A percentile compares a stretch with the other conserved stretches of the same genome.
These are phyloP conservation scores for Trichophyton simii DNA, from an alignment of 2,329 filamentous ascomycete species.

Conservation along the genomic window DNA sequence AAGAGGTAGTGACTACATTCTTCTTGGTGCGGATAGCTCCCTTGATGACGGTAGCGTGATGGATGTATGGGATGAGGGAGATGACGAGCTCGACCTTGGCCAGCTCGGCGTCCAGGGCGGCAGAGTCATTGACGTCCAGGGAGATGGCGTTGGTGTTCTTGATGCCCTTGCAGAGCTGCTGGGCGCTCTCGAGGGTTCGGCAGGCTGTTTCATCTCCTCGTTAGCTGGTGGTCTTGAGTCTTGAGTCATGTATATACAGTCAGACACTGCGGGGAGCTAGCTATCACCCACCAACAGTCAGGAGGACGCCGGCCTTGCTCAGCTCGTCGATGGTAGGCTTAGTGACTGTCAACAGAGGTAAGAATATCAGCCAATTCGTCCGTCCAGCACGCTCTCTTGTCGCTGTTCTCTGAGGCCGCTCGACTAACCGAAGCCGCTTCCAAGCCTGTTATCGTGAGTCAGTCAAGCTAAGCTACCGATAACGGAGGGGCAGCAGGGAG, in stretches of 20 bases:
- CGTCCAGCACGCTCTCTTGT: not conserved
- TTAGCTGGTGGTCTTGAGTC: not conserved
- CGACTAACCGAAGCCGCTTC: constrained; percentile 15
- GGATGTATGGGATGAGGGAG: constrained; percentile 80
- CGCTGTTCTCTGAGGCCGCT: not conserved
- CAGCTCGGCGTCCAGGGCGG: constrained; percentile 68
- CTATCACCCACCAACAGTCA: constrained; percentile 49
- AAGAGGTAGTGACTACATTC: constrained; percentile 89
- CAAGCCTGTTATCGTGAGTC: constrained; percentile 10
- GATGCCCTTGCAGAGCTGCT: constrained; percentile 61
- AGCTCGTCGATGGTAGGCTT: constrained; percentile 54
- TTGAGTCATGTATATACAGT: not conserved
- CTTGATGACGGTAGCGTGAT: constrained; percentile 82
- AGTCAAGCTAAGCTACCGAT: not conserved
- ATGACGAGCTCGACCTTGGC: constrained; percentile 69
- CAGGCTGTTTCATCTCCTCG: constrained; percentile 46
- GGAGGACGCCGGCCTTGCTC: constrained; percentile 45
- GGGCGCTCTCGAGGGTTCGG: constrained; percentile 62
- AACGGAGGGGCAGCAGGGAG: not conserved
- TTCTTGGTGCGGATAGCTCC: constrained; percentile 87
- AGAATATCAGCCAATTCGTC: constrained; percentile 2
- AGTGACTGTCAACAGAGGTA: constrained; percentile 34
- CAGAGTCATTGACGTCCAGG: constrained; percentile 66
- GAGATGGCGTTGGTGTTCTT: constrained; percentile 63
- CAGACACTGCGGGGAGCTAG: no score